These are phyloP conservation scores for Dioscorea alata DNA, from an alignment of 106 monocot genomes.

Conservation along the genomic window DNA sequence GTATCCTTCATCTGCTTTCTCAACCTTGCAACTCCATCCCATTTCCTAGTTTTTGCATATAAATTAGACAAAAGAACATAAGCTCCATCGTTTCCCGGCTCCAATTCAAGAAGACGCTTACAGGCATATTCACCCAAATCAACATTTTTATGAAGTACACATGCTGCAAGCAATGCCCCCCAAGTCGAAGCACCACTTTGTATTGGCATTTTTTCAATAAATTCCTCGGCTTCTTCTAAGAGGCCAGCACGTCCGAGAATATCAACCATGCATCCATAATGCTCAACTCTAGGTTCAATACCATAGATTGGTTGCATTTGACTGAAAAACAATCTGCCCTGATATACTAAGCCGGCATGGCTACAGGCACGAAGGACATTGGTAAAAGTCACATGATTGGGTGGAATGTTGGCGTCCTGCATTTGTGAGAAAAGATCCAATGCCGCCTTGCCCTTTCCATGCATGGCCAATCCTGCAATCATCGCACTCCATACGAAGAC, in stretches of 20 bases:
- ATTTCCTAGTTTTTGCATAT: conserved; percentile 27
- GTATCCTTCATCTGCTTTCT: conserved; percentile 29
- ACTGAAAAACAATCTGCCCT: conserved; percentile 23
- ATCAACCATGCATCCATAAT: conserved; percentile 53
- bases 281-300: conserved; percentile 30
- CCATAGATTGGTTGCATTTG: conserved; percentile 33
- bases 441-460: conserved; percentile 37
- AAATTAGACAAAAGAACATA: conserved; percentile 39
- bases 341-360: conserved; percentile 42
- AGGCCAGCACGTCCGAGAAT: conserved; percentile 54
- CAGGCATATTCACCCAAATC: conserved; percentile 28
- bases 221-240: conserved; percentile 32
- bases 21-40: conserved; percentile 28
- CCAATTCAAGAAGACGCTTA: conserved; percentile 13
- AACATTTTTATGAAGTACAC: conserved; percentile 26
- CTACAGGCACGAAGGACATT: conserved; percentile 50
- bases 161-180: conserved; percentile 49
- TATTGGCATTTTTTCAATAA: conserved; percentile 32
- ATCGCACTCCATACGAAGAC: conserved; percentile 55
- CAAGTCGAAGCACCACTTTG: conserved; percentile 24
- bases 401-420: conserved; percentile 21
- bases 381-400: conserved; percentile 44
- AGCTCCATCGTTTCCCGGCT: conserved; percentile 32
- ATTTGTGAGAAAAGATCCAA: conserved; percentile 38
- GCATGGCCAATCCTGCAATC: conserved; percentile 47